Evolutionary conservation across 2,329 filamentous ascomycete species (phyloP), one percentile per base, ranked within the genome.

Genomic region (Fusarium udum): DNA sequence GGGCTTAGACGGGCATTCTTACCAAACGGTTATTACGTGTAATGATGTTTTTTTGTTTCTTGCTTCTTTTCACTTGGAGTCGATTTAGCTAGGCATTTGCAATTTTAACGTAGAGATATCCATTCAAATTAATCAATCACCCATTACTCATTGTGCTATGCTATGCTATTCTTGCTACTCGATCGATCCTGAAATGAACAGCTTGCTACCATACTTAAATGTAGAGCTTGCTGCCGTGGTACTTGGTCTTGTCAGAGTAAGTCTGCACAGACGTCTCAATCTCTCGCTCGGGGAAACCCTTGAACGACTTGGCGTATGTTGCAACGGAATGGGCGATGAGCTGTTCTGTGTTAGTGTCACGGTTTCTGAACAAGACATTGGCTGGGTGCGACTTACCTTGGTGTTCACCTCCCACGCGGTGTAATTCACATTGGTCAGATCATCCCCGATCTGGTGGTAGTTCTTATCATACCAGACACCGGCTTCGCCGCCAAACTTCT

Each of bases 241-340:
- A 89, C 81, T 86, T 86, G 62, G 79, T 75, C 57, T 78, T 78
- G 67, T 80, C 65, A n/a, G 79, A 76, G 57, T 85, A 83, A 3
- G 71, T 61, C n/a, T 73, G 70, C 6, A 77, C 71, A 56, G 72
- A 70, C 4, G 81, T 73, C 15, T 80, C 77, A 3, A 79, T 74
- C 4, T 80, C 81, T 32, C 90, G 84, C 80, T 90, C 80, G 1
- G 91, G 91, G 81, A 93, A 92, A 15, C 87, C 89, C 9, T 92
- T 84, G 72, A 93, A 90, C 1, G 90, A 92, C 7, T 83, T 79
- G 16, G 91, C 92, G 76, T 90, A 94, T 1, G 89, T 91, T 3
- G 91, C 92, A n/a, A 93, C 89, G 2, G 90, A 91, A 81, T 93
- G 91, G 6, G 92, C 92, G 73, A 95, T 91, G 40, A 91, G 83